Percentiles rank a stretch among this genome's conserved stretches.
These are phyloP conservation scores for Termitomyces titanicus DNA, from an alignment of 768 basidiomycete genomes.

Conservation along the genomic window DNA sequence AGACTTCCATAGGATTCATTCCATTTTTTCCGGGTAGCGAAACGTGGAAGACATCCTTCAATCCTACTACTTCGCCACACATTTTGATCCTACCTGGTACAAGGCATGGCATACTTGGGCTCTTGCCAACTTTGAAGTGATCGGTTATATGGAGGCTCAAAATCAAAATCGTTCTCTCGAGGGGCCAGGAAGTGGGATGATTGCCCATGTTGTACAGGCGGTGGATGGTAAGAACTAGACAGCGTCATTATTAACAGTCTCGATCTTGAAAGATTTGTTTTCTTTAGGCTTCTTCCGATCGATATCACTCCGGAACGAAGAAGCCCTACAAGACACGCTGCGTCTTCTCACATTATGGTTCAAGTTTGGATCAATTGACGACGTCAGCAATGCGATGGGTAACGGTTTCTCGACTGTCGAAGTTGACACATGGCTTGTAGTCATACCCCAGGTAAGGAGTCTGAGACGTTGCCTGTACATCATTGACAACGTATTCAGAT, in stretches of 20 bases:
- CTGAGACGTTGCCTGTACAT: neutral
- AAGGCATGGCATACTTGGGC: conserved; percentile 99
- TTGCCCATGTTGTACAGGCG: conserved; percentile 85
- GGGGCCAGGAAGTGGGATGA: conserved; percentile 58
- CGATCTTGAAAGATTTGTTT: conserved; percentile 7
- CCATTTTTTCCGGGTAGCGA: conserved; percentile 42
- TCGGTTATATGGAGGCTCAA: conserved; percentile 73
- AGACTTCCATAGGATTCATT: neutral
- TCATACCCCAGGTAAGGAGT: conserved; percentile 84
- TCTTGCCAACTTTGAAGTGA: conserved; percentile 92
- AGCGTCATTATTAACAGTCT: neutral
- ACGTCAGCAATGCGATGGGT: conserved; percentile 86
- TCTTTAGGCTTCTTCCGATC: conserved; percentile 88
- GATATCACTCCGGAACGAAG: conserved; percentile 83
- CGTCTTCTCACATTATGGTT: conserved; percentile 96
- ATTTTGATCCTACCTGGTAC: conserved; percentile 94
- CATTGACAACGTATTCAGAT: conserved; percentile 49
- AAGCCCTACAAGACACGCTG: conserved; percentile 92
- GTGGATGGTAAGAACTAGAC: conserved; percentile 65
- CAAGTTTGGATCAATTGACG: conserved; percentile 88
- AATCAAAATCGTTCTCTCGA: conserved; percentile 52
- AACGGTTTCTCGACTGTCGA: conserved; percentile 86
- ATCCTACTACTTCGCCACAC: conserved; percentile 83
- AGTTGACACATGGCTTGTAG: conserved; percentile 98
- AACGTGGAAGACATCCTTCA: conserved; percentile 80